Evolutionary conservation across 1,284 basidiomycete genomes (phyloP).

Genomic region (Naganishia sp.): DNA sequence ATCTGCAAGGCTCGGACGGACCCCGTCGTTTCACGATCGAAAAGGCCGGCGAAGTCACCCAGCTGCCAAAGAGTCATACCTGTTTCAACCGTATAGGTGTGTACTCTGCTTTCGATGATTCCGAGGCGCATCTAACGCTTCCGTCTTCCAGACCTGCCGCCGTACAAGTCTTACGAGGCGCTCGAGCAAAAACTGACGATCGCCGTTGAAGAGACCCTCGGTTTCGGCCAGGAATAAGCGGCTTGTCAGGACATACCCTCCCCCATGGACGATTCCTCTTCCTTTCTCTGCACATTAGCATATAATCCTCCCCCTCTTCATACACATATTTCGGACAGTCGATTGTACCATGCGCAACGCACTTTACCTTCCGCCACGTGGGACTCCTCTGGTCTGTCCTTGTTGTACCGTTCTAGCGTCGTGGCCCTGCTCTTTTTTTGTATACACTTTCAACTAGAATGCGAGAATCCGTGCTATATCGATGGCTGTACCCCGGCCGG

Average conservation of each 20-base stretch:
- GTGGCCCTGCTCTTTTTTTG: constrained; percentile 3
- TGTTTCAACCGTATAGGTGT: constrained; percentile 74
- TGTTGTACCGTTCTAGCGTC: constrained; percentile 15
- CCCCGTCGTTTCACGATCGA: constrained; percentile 93
- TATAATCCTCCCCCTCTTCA: constrained; percentile 5
- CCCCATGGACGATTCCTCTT: constrained; percentile 16
- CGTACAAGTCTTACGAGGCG: constrained; percentile 86
- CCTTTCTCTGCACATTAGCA: neutral
- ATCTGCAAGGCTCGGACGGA: constrained; percentile 95
- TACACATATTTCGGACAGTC: neutral
- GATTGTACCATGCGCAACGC: constrained; percentile 28
- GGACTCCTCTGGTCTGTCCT: neutral
- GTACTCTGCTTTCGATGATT: neutral
- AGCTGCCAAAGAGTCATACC: constrained; percentile 80
- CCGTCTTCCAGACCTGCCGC: constrained; percentile 72
- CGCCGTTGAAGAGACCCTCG: constrained; percentile 71
- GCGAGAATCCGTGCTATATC: neutral
- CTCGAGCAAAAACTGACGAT: constrained; percentile 85
- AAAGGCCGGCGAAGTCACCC: constrained; percentile 88
- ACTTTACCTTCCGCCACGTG: neutral
- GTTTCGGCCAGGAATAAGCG: constrained; percentile 55
- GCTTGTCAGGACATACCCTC: neutral
- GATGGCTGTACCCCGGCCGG: neutral
- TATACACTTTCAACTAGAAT: constrained; percentile 22
- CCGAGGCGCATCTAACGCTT: constrained; percentile 3